Base-by-base conservation (phyloP, 257 asterid species). In the Dorcoceras hygrometricum region DNA sequence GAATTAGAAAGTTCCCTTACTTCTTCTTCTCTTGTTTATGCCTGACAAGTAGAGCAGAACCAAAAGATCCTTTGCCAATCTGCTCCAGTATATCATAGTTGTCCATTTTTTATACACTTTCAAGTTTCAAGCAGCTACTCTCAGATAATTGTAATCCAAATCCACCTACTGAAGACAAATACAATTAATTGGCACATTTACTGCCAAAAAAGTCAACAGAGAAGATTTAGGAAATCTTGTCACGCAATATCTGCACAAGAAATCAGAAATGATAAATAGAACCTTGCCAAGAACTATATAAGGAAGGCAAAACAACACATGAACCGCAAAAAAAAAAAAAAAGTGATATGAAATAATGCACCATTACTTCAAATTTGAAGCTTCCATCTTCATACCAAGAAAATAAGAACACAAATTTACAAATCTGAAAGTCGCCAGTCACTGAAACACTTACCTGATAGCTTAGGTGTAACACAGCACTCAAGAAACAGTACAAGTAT, bases 51-150 rank as follows among this genome's bases (percentile, higher is more conserved):
- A 93, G 71, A 4, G 99, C 99, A 14, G 99, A 93, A 73, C 99
- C 99, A 25, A 93, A 93, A 14, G 97, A 88, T 43, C 99, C 99
- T 87, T 81, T 90, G 57, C 99, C 99, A 63, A 93, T 88, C 84
- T 90, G 99, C 90, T 86, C 99, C 76, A 93, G 61, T 65, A 90
- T 57, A 66, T 93, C 97, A 76, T 90, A 90, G 62, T 82, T 85
- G 79, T 94, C 97, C 97, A 90, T 90, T 72, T 90, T 72, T 68
- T 71, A 5, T 23, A 66, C 29, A 53, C 77, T 60, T 64, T 60
- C 66, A 43, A 54, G 55, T 26, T 55, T 54, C 55, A 62, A 46
- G 20, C 77, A n/a, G 27, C 31, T 20, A 31, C 34, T 66, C 63
- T 59, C 23, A 57, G 63, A 29, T 65, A 23, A 46, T 62, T 63